phyloP scores from a whole-genome alignment of 768 basidiomycete species.

The Suillus paluster region DNA sequence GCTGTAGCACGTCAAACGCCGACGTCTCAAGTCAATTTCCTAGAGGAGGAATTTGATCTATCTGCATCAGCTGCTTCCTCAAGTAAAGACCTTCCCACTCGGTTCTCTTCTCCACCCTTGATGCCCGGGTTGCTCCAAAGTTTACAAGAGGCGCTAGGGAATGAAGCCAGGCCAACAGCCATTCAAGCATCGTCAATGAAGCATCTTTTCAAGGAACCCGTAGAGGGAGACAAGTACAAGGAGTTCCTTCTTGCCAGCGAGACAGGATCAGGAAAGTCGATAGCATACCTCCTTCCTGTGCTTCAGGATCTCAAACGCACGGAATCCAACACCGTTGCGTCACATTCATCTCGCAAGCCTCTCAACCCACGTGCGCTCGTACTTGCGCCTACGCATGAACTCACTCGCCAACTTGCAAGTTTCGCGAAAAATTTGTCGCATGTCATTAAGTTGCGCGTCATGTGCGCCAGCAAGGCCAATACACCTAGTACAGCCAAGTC shows the following conservation, averaged over 20 bases:
- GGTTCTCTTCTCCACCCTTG: conserved; percentile 72
- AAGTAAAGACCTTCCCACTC: conserved; percentile 34
- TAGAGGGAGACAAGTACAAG: conserved; percentile 21
- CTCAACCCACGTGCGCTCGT: conserved; percentile 78
- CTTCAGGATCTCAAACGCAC: conserved; percentile 76
- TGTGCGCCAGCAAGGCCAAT: conserved; percentile 72
- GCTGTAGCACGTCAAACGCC: conserved; percentile 3
- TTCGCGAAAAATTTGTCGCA: conserved; percentile 81
- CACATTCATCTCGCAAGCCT: conserved; percentile 28
- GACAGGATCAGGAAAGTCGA: conserved; percentile 91
- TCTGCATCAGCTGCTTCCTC: conserved; percentile 27
- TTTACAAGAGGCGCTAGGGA: conserved; percentile 61
- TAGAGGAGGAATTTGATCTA: conserved; percentile 43
- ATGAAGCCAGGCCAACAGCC: conserved; percentile 62
- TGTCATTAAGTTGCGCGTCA: conserved; percentile 73
- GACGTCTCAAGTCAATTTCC: conserved; percentile 24
- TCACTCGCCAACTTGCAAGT: conserved; percentile 75
- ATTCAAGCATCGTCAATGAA: conserved; percentile 81
- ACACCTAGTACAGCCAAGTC: conserved; percentile 24
- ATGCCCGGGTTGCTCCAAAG: conserved; percentile 65
- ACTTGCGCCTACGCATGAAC: conserved; percentile 88
- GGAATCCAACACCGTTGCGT: conserved; percentile 43
- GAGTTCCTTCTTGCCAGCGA: conserved; percentile 82
- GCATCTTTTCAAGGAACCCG: conserved; percentile 51
- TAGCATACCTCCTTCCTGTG: conserved; percentile 87